Conservation (phyloP, 192 early-diverging fungal species). For the Coemansia sp. region DNA sequence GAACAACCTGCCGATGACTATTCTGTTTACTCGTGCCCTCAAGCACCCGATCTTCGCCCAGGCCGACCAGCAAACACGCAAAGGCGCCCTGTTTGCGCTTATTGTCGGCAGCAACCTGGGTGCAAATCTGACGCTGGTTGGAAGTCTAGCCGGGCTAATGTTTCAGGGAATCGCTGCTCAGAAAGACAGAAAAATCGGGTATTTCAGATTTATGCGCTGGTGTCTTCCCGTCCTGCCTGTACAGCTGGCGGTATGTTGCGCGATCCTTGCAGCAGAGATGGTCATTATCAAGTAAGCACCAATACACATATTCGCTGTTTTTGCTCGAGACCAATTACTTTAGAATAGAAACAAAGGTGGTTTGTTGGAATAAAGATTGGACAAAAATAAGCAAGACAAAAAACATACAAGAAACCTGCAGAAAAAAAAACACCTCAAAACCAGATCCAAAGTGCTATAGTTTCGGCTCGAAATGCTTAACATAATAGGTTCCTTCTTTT, state of each 20-base stretch:
- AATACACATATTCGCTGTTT: too few species aligned
- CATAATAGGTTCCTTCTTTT: neutral
- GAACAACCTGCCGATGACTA: constrained; percentile 88
- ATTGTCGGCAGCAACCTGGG: constrained; percentile 82
- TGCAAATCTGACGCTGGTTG: constrained; percentile 74
- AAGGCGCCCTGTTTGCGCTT: constrained; percentile 70
- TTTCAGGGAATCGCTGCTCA: constrained; percentile 36
- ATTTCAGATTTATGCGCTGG: constrained; percentile 35
- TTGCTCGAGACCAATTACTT: too few species aligned
- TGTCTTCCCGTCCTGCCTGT: constrained; percentile 29
- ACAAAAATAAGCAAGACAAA: neutral
- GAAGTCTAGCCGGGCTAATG: constrained; percentile 73
- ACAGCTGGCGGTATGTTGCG: constrained; percentile 35
- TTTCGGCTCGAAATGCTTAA: neutral
- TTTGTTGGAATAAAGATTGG: neutral
- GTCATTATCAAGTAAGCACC: constrained; percentile 9
- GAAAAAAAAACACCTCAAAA: neutral
- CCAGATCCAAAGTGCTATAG: neutral
- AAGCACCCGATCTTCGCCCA: constrained; percentile 63
- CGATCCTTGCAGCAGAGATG: constrained; percentile 30
- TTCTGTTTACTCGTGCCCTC: constrained; percentile 75
- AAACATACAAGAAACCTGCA: constrained; percentile 2
- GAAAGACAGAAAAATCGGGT: constrained; percentile 31
- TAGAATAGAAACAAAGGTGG: too few species aligned
- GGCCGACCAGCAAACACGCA: constrained; percentile 34